Conservation (phyloP, 768 basidiomycete species). For the Kwoniella dendrophila region DNA sequence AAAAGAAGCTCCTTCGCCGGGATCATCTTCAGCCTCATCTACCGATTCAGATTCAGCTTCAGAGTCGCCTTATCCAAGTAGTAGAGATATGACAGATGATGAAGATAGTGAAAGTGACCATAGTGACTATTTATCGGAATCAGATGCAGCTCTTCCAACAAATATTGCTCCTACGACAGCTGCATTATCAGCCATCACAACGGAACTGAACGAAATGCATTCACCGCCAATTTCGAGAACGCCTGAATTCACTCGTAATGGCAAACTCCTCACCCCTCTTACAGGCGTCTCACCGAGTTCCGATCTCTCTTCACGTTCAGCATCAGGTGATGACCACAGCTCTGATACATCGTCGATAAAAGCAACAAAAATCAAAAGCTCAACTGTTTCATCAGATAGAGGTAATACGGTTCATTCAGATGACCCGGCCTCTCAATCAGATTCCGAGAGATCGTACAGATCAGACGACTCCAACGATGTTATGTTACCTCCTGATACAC, state of each 20-base stretch:
- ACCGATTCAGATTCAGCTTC: not conserved
- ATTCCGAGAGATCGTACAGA: not conserved
- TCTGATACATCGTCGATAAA: not conserved
- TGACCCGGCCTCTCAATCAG: not conserved
- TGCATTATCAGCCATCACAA: not conserved
- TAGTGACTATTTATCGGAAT: not conserved
- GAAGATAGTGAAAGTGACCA: not conserved
- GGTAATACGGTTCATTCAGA: too few species aligned
- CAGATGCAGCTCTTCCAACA: not conserved
- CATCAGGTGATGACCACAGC: not conserved
- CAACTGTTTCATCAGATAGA: too few species aligned
- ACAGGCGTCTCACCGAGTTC: not conserved
- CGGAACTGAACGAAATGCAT: not conserved
- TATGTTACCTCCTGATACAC: slow-evolving; percentile 18
- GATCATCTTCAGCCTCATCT: not conserved
- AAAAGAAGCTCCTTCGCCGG: too few species aligned
- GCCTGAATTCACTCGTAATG: not conserved
- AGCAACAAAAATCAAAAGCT: too few species aligned
- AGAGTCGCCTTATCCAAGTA: not conserved
- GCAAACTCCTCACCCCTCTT: not conserved
- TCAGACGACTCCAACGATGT: slow-evolving; percentile 12
- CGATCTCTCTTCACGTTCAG: not conserved
- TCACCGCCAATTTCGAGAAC: slow-evolving; percentile 2
- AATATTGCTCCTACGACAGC: not conserved
- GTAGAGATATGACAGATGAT: not conserved